Base-by-base conservation (phyloP, 768 basidiomycete genomes). In the Suillus lakei region DNA sequence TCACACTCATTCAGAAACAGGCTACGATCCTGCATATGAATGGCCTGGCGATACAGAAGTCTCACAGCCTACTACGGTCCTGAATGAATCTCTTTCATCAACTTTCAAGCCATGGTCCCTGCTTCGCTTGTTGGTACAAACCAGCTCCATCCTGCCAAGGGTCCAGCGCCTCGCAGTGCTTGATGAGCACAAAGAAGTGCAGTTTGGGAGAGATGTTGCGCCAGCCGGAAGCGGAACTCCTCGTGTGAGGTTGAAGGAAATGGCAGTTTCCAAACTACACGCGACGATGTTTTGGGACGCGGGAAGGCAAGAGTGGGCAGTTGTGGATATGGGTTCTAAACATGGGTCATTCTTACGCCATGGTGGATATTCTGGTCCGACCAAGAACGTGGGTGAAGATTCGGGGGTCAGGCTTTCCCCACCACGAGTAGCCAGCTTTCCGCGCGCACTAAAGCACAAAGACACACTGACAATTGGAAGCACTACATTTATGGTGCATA, bases 251-350 rank as follows among this genome's bases (percentile, higher is more conserved):
- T 77, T 95, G 41, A 92, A 91, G 76, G 92, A 95, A 78, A 90
- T 95, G 88, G 84, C 86, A 66, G 91, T 94, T 13, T 93, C 91
- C 3, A 95, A 94, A 76, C 68, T 90, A 61, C 93, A 95, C 71
- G 89, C 91, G 10, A 91, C 88, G 3, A 79, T 85, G 1, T 95
- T 86, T 72, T 93, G 88, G 89, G 88, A 93, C 72, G 78, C 79
- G 39, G 74, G 75, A 34, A 81, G 85, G 62, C 73, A 77, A 16
- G 84, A 86, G 64, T 95, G 92, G 92, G 83, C 85, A 3, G 78
- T 92, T 36, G 91, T 93, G 12, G 93, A 95, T 73, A 91, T 91
- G 88, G 93, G 91, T 12, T 92, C 91, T 61, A 90, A 88, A 75
- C 93, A 95, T 68, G 93, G 93, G 4, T 94, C 93, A 0, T 94